phyloP scores from a whole-genome alignment of 2,329 filamentous ascomycete species.

The Penicillium sp. region DNA sequence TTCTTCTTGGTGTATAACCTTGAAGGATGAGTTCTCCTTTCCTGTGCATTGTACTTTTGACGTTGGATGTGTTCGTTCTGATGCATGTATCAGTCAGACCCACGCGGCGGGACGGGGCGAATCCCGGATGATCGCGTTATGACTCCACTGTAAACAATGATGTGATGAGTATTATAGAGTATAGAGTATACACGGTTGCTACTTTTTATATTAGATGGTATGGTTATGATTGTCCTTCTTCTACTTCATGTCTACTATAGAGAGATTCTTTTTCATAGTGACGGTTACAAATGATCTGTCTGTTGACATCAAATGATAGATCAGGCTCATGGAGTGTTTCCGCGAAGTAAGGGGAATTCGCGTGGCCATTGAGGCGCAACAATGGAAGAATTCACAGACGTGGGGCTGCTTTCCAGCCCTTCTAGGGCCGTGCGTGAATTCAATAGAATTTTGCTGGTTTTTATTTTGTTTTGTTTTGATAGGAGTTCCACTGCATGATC shows the following conservation, averaged over 20 bases:
- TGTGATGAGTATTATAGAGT: no score
- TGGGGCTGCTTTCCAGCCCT: no score
- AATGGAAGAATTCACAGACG: background rate
- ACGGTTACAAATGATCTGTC: no score
- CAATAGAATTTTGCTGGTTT: no score
- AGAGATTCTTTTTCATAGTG: no score
- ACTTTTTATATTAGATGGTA: no score
- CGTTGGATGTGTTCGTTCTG: constrained; percentile 14
- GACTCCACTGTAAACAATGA: background rate
- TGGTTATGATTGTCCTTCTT: no score
- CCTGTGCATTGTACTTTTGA: constrained; percentile 13
- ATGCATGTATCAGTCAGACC: constrained; percentile 1
- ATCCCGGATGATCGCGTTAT: constrained; percentile 3
- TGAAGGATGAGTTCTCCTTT: constrained; percentile 6
- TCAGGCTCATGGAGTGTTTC: constrained; percentile 12
- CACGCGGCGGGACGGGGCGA: constrained; percentile 17
- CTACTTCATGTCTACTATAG: no score
- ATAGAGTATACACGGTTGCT: no score
- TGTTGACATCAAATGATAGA: constrained; percentile 5
- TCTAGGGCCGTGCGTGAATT: constrained; percentile 2
- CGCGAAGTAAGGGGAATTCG: constrained; percentile 16
- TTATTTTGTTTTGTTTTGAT: no score
- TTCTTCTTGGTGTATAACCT: background rate
- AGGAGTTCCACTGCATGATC: no score
- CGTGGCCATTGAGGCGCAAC: constrained; percentile 5